These are phyloP conservation scores for Lophiotrema nucula DNA, from an alignment of 495 filamentous ascomycete species.

Conservation along the genomic window DNA sequence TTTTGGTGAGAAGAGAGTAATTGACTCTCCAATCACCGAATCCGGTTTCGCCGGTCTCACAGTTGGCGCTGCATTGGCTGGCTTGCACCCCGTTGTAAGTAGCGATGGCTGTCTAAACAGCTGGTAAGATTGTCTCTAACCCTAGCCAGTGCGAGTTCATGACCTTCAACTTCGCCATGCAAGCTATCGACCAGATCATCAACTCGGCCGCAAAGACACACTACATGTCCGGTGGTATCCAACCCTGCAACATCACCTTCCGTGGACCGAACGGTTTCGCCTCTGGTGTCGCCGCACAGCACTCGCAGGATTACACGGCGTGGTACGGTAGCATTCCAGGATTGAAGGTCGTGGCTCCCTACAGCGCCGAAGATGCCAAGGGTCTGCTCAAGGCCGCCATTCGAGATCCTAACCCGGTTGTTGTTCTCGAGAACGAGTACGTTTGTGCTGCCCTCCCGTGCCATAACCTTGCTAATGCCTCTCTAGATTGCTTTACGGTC, in stretches of 20 bases:
- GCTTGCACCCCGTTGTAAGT: slow-evolving; percentile 88
- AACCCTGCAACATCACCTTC: slow-evolving; percentile 99
- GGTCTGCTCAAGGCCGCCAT: slow-evolving; percentile 96
- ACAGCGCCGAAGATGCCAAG: slow-evolving; percentile 97
- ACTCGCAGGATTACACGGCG: slow-evolving; percentile 96
- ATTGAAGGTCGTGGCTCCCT: slow-evolving; percentile 92
- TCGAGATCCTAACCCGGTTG: slow-evolving; percentile 94
- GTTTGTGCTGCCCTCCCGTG: slow-evolving; percentile 26
- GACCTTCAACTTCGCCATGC: slow-evolving; percentile 99
- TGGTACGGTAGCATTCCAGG: slow-evolving; percentile 99
- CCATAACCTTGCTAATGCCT: slow-evolving; percentile 16
- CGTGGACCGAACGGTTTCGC: slow-evolving; percentile 98
- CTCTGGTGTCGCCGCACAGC: slow-evolving; percentile 90
- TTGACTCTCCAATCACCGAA: slow-evolving; percentile 98
- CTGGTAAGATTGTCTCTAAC: neutral
- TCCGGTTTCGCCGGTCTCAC: slow-evolving; percentile 90
- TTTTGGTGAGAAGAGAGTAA: slow-evolving; percentile 95
- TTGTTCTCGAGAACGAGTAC: slow-evolving; percentile 93
- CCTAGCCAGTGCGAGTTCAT: slow-evolving; percentile 88
- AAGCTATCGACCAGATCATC: slow-evolving; percentile 99
- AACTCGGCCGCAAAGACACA: slow-evolving; percentile 99
- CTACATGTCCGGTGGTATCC: slow-evolving; percentile 99
- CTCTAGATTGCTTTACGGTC: slow-evolving; percentile 80
- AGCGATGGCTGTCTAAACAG: neutral
- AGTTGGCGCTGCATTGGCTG: slow-evolving; percentile 89